These are phyloP conservation scores for Nannochloropsis salina DNA, from an alignment of 108 stramenopile genomes.

Conservation along the genomic window DNA sequence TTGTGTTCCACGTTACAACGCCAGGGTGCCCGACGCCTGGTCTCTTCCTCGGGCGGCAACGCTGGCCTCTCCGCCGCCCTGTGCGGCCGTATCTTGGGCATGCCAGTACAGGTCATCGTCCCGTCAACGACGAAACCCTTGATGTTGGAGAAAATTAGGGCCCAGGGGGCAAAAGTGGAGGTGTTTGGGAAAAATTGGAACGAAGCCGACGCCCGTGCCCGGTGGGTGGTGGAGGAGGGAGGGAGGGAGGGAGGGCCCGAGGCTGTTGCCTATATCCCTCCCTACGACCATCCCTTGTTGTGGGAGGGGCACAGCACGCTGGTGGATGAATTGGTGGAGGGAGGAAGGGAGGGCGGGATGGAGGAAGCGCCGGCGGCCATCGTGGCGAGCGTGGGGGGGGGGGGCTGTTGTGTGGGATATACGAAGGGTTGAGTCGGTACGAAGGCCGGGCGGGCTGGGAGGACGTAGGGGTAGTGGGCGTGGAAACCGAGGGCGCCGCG, in stretches of 20 bases:
- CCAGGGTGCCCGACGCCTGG: not conserved
- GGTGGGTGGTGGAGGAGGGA: conserved; percentile 7
- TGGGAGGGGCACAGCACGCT: conserved; percentile 84
- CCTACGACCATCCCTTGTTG: conserved; percentile 67
- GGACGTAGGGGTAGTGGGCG: conserved; percentile 58
- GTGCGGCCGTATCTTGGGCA: conserved; percentile 59
- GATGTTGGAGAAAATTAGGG: conserved; percentile 60
- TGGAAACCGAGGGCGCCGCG: conserved; percentile 79
- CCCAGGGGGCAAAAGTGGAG: conserved; percentile 68
- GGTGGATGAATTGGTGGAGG: conserved; percentile 67
- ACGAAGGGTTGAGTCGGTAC: conserved; percentile 61
- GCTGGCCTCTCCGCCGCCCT: conserved; percentile 64
- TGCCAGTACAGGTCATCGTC: conserved; percentile 67
- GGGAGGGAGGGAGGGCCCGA: not conserved
- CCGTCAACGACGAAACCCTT: conserved; percentile 74
- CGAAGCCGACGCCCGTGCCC: conserved; percentile 62
- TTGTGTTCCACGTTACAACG: not conserved
- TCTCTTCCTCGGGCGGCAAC: conserved; percentile 46
- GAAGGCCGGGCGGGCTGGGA: conserved; percentile 46
- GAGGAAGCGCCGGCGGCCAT: conserved; percentile 58
- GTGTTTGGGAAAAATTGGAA: conserved; percentile 82
- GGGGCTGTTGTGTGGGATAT: conserved; percentile 70
- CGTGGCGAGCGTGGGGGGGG: conserved; percentile 77
- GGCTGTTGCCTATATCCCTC: conserved; percentile 57
- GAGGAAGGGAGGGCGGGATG: not conserved